These are phyloP conservation scores for Pythium sp. DNA, from an alignment of 352 stramenopile genomes.

Conservation along the genomic window DNA sequence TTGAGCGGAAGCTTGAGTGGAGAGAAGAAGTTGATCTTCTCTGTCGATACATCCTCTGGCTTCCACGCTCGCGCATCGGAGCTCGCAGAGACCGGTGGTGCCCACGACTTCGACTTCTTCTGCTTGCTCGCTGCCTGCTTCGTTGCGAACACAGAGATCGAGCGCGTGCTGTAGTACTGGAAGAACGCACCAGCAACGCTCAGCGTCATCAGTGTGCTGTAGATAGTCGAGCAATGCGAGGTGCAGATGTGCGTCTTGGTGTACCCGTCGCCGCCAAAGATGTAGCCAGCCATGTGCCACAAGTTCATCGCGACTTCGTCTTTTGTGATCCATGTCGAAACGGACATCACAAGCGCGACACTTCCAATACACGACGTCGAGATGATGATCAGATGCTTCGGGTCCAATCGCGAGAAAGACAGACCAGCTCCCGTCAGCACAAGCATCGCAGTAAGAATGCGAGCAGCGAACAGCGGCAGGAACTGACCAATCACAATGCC, in stretches of 20 bases:
- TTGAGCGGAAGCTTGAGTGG: constrained; percentile 59
- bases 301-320: constrained; percentile 62
- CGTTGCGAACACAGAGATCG: constrained; percentile 32
- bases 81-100: constrained; percentile 60
- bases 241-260: constrained; percentile 53
- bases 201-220: constrained; percentile 45
- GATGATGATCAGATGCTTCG: constrained; percentile 66
- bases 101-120: constrained; percentile 24
- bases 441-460: constrained; percentile 50
- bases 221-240: constrained; percentile 57
- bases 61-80: constrained; percentile 76
- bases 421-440: constrained; percentile 40
- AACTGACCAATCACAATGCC: constrained; percentile 64
- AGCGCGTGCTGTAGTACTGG: constrained; percentile 48
- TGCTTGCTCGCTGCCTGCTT: constrained; percentile 20
- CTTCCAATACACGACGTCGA: constrained; percentile 67
- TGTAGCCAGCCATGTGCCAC: constrained; percentile 62
- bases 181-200: constrained; percentile 33
- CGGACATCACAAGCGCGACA: constrained; percentile 59
- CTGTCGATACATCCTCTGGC: constrained; percentile 31
- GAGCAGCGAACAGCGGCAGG: constrained; percentile 54
- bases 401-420: constrained; percentile 36
- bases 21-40: constrained; percentile 84
- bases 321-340: constrained; percentile 66
- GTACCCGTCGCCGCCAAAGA: constrained; percentile 55